Base-by-base conservation (phyloP, 805 yeast genomes). In the Clavispora fructus region DNA sequence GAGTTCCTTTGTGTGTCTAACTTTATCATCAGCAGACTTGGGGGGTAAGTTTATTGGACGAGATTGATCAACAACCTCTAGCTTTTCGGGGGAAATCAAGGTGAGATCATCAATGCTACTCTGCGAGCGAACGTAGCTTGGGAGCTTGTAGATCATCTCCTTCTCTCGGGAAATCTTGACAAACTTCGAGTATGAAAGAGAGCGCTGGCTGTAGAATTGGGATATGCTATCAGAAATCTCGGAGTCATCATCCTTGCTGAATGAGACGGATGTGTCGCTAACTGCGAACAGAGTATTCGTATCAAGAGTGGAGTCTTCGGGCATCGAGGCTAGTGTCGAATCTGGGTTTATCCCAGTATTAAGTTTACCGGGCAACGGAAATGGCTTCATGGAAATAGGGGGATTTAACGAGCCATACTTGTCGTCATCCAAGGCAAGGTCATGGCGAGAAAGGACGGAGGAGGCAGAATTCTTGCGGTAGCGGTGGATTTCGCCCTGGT, bases 41-140 rank as follows among this genome's bases (percentile, higher is more conserved):
- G 89, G 89, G 6, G 91, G 91, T 39, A 83, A 61, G 77, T 87
- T 81, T 42, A 80, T 75, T 3, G 91, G 91, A 53, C 91, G 71
- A 1, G 88, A 76, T 39, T 79, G 80, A 43, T 83, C 75, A 32
- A 83, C 62, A 10, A 66, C 62, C 23, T 71, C 73, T 32, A 81
- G 59, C 54, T 84, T 84, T 55, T 83, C 85, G 1, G 71, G 75
- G 1, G 89, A 83, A 1, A 85, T 75, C 31, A 85, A 63, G 16
- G 44, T 48, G 42, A 55, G 26, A 31, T 55, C 57, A 13, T 52
- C 48, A 8, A 43, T 44, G 13, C 73, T 67, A 7, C 68, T 61
- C 49, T 72, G 77, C 1, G 70, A 61, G 46, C 61, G 67, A 31
- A 72, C 60, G 46, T 54, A 72, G 32, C 56, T 64, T 2, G 77